Evolutionary conservation across 257 asterid species (phyloP).

Genomic region (Coffea eugenioides): DNA sequence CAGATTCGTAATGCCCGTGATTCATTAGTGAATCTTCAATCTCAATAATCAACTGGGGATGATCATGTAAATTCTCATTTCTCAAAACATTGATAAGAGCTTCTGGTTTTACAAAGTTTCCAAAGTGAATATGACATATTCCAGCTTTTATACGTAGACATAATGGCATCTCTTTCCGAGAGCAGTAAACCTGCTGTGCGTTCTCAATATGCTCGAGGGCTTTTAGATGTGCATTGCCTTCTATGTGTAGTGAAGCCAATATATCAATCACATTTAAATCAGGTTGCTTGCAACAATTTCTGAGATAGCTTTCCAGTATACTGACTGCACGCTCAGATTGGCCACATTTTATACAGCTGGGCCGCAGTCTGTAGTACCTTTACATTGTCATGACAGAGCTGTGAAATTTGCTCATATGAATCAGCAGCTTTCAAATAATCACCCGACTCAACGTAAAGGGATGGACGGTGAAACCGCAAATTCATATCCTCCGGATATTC

Average conservation of each 20-base stretch:
- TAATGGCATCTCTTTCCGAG: conserved; percentile 51
- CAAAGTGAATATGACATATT: conserved; percentile 65
- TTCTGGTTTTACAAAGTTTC: conserved; percentile 64
- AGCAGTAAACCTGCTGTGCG: conserved; percentile 33
- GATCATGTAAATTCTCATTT: conserved; percentile 38
- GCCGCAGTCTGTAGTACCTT: conserved; percentile 53
- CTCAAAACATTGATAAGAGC: conserved; percentile 46
- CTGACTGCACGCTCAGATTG: conserved; percentile 59
- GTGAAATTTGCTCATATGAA: no score
- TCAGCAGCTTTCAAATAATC: conserved; percentile 38
- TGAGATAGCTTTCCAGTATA: conserved; percentile 55
- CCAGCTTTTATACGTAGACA: conserved; percentile 64
- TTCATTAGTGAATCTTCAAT: conserved; percentile 38
- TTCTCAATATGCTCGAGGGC: conserved; percentile 68
- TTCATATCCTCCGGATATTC: conserved; percentile 73
- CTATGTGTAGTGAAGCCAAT: conserved; percentile 29
- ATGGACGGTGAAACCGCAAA: conserved; percentile 61
- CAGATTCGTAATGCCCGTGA: not conserved
- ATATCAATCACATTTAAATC: conserved; percentile 52
- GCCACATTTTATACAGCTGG: conserved; percentile 61
- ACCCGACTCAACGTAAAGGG: conserved; percentile 58
- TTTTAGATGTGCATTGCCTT: conserved; percentile 38
- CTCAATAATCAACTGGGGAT: conserved; percentile 46
- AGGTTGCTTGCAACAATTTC: conserved; percentile 38
- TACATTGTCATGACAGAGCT: conserved; percentile 43